A percentile compares a stretch with the other conserved stretches of the same genome.
Evolutionary conservation across 805 yeast species (phyloP).

Genomic region (Nakazawaea wickerhamii): DNA sequence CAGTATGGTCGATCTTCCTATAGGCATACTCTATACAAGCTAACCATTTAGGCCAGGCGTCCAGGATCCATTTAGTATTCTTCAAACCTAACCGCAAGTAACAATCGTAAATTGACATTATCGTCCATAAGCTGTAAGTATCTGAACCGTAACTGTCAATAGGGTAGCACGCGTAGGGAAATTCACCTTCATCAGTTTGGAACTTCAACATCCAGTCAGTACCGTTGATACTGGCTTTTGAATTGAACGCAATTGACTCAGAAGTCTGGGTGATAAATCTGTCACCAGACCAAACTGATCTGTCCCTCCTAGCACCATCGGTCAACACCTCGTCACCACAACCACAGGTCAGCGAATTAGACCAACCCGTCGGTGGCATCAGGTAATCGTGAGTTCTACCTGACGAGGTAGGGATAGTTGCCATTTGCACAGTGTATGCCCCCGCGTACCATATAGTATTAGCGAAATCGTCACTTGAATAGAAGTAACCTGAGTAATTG

Average conservation of each 20-base stretch:
- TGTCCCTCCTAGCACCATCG: conserved; percentile 15
- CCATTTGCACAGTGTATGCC: conserved; percentile 29
- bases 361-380: conserved; percentile 37
- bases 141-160: conserved; percentile 13
- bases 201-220: conserved; percentile 19
- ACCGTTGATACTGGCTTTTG: conserved; percentile 24
- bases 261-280: conserved; percentile 12
- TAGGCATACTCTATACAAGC: conserved; percentile 8
- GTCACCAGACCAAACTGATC: conserved; percentile 16
- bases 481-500: conserved; percentile 11
- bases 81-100: conserved; percentile 3
- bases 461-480: conserved; percentile 39
- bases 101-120: conserved; percentile 7
- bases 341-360: conserved; percentile 16
- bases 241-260: conserved; percentile 21
- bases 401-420: conserved; percentile 40
- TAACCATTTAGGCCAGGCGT: conserved; percentile 12
- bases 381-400: conserved; percentile 30
- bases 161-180: conserved; percentile 14
- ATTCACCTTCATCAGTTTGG: conserved; percentile 10
- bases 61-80: conserved; percentile 6
- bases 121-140: conserved; percentile 13
- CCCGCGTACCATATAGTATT: conserved; percentile 40
- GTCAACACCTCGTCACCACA: conserved; percentile 15
- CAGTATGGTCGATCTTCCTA: conserved; percentile 10